These are phyloP conservation scores for Vigna mungo DNA, from an alignment of 306 rosid genomes.

Conservation along the genomic window DNA sequence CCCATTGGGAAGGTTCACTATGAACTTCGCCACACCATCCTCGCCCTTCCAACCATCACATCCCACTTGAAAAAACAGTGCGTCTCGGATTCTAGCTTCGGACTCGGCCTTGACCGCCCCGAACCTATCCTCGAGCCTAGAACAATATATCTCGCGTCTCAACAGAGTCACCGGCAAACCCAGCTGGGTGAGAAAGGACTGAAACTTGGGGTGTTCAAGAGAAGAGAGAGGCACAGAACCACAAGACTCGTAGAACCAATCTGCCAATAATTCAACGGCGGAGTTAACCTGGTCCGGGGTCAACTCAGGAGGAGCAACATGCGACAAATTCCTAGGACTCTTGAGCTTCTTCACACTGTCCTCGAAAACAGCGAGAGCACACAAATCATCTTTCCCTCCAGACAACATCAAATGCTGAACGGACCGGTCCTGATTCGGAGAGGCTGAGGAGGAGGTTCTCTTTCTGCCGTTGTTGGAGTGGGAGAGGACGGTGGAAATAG, in stretches of 20 bases:
- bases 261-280: conserved; percentile 67
- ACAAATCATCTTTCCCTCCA: conserved; percentile 79
- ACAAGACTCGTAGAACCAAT: conserved; percentile 84
- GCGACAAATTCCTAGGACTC: conserved; percentile 57
- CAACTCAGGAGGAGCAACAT: conserved; percentile 50
- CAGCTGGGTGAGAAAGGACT: conserved; percentile 68
- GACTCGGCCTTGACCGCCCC: conserved; percentile 62
- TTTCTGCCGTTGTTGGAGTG: conserved; percentile 54
- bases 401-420: conserved; percentile 71
- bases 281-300: conserved; percentile 72
- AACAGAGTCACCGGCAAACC: conserved; percentile 63
- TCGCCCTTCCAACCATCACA: conserved; percentile 75
- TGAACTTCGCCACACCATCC: conserved; percentile 67
- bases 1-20: conserved; percentile 82
- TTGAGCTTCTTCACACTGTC: conserved; percentile 78
- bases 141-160: conserved; percentile 67
- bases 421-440: conserved; percentile 58
- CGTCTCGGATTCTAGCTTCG: conserved; percentile 77
- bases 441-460: conserved; percentile 44
- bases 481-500: conserved; percentile 50
- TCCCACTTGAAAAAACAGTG: conserved; percentile 77
- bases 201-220: conserved; percentile 76
- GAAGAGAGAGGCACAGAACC: conserved; percentile 76
- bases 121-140: conserved; percentile 79
- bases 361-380: conserved; percentile 77